Conservation (phyloP, 345 rosid species). For the Brassica rapa region DNA sequence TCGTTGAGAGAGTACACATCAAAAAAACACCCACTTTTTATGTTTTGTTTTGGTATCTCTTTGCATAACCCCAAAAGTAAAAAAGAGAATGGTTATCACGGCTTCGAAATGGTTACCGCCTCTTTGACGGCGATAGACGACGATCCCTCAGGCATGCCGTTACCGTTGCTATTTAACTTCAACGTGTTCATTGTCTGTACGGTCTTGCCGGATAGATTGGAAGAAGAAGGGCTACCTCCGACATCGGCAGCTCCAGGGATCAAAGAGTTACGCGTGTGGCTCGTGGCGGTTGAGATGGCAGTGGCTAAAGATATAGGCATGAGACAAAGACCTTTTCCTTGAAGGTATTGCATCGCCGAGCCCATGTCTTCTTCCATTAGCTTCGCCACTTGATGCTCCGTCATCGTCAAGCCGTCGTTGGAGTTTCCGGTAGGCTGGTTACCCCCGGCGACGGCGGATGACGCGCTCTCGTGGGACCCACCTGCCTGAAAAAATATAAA, state of each 20-base stretch:
- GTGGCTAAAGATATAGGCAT: slow-evolving; percentile 98
- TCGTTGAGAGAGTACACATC: slow-evolving; percentile 28
- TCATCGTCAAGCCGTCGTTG: slow-evolving; percentile 34
- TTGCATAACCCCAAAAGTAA: slow-evolving; percentile 28
- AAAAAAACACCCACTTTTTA: slow-evolving; percentile 29
- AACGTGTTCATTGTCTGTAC: slow-evolving; percentile 62
- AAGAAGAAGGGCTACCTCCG: slow-evolving; percentile 54
- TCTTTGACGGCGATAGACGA: slow-evolving; percentile 52
- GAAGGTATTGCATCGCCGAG: slow-evolving; percentile 95
- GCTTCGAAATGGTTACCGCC: slow-evolving; percentile 15
- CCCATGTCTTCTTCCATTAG: slow-evolving; percentile 98
- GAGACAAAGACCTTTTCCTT: slow-evolving; percentile 93
- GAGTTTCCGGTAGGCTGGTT: slow-evolving; percentile 34
- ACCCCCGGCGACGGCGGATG: slow-evolving; percentile 31
- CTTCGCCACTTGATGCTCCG: slow-evolving; percentile 92
- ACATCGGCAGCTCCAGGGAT: slow-evolving; percentile 45
- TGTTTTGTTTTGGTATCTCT: slow-evolving; percentile 29
- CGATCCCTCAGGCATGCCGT: slow-evolving; percentile 34
- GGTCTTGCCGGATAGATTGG: slow-evolving; percentile 72
- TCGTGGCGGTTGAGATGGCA: slow-evolving; percentile 79
- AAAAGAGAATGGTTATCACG: slow-evolving; percentile 23
- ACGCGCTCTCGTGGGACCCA: slow-evolving; percentile 36
- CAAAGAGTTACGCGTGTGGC: slow-evolving; percentile 51
- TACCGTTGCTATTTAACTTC: slow-evolving; percentile 36
- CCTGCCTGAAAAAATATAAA: slow-evolving; percentile 26